Evolutionary conservation across 2,329 filamentous ascomycete species (phyloP).

Genomic region (Colletotrichum sp.): DNA sequence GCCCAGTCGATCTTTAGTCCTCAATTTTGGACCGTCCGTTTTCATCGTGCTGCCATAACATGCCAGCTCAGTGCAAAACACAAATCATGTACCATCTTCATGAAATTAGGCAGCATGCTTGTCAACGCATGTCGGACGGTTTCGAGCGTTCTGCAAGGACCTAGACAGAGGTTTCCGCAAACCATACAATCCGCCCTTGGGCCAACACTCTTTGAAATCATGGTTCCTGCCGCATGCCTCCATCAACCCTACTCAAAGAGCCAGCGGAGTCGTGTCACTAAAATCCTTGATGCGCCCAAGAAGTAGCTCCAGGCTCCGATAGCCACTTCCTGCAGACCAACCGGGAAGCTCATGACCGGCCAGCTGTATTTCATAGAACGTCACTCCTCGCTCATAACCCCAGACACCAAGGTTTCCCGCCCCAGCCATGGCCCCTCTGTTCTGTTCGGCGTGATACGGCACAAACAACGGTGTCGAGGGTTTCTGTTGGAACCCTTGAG

Average conservation of each 20-base stretch:
- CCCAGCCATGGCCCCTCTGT: constrained; percentile 4
- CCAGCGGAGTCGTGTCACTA: neutral
- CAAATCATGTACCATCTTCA: neutral
- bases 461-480: constrained; percentile 34
- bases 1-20: neutral
- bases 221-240: neutral
- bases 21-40: neutral
- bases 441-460: constrained; percentile 33
- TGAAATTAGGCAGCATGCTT: neutral
- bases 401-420: constrained; percentile 16
- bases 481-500: constrained; percentile 64
- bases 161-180: neutral
- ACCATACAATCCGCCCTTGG: neutral
- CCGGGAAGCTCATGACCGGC: constrained; percentile 30
- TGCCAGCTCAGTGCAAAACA: neutral
- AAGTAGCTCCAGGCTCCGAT: constrained; percentile 30
- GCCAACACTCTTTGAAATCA: neutral
- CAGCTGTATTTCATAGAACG: constrained; percentile 18
- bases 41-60: neutral
- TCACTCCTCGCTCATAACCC: constrained; percentile 20
- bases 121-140: neutral
- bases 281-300: constrained; percentile 25
- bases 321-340: constrained; percentile 29
- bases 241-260: constrained; percentile 16
- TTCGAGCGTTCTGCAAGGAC: neutral